Conservation (phyloP, 2,329 filamentous ascomycete genomes). For the Geosmithia morbida region DNA sequence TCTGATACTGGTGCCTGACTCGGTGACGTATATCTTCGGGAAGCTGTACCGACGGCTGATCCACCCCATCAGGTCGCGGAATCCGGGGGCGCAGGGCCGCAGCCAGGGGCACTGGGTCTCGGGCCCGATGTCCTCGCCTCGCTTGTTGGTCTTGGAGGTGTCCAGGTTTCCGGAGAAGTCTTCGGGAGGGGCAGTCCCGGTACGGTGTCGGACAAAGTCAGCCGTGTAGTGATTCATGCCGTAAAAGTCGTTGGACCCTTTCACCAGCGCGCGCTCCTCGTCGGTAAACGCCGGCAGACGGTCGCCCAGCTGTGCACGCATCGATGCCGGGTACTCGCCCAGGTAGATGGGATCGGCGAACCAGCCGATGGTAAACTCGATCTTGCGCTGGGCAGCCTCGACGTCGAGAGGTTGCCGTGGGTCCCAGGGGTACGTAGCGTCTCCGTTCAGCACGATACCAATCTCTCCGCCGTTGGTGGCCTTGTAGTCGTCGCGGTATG, state of each 20-base stretch:
- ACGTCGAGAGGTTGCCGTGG: conserved; percentile 59
- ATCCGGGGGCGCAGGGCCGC: conserved; percentile 59
- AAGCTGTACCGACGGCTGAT: conserved; percentile 60
- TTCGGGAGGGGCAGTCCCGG: conserved; percentile 34
- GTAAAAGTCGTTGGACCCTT: conserved; percentile 86
- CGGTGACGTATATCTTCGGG: conserved; percentile 75
- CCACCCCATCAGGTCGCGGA: conserved; percentile 65
- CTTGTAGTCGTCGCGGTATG: conserved; percentile 75
- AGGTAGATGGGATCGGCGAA: conserved; percentile 81
- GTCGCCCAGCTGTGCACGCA: conserved; percentile 67
- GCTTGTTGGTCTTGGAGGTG: conserved; percentile 54
- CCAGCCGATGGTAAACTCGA: conserved; percentile 80
- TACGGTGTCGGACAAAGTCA: conserved; percentile 68
- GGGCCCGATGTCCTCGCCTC: conserved; percentile 59
- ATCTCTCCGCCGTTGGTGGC: conserved; percentile 58
- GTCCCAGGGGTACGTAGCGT: conserved; percentile 75
- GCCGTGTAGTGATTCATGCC: conserved; percentile 92
- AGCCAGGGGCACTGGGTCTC: conserved; percentile 78
- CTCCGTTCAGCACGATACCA: conserved; percentile 78
- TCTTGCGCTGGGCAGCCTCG: conserved; percentile 64
- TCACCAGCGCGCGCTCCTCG: conserved; percentile 59
- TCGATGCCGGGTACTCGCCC: conserved; percentile 70
- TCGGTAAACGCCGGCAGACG: conserved; percentile 61
- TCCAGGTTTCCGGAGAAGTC: conserved; percentile 70
- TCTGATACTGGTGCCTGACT: conserved; percentile 77